Base-by-base conservation (phyloP, 345 rosid genomes). In the Turnera subulata region DNA sequence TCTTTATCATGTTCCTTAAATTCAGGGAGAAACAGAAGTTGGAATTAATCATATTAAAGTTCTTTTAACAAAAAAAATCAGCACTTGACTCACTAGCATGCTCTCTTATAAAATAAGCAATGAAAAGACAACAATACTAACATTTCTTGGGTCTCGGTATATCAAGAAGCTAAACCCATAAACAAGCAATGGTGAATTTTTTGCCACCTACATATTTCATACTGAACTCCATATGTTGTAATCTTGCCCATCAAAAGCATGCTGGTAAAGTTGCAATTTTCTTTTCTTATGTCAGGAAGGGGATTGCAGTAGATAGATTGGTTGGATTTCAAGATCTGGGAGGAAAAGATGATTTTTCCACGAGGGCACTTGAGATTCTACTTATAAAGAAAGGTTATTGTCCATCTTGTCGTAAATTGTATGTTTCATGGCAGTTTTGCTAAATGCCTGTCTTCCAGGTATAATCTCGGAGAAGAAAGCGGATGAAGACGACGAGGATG, bases 251-350 rank as follows among this genome's bases (percentile, higher is more conserved):
- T 9, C 58, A 29, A 8, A 29, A 29, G 35, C 8, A 29, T 29
- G 35, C 35, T 29, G 35, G 8, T 29, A 29, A 29, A 29, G 35
- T 6, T 18, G 35, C n/a, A 9, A 29, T 7, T 14, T n/a, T 17
- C 32, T 11, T 15, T 21, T 25, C 9, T 16, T 43, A 5, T 51
- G 26, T 26, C 67, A 86, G 96, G 68, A 84, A 81, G 68, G 98
- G 97, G 58, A 67, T 86, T 9, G 86, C 95, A 13, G 26, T 55
- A 16, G 97, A 89, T 66, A 83, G 97, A 67, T 48, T 92, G 57
- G 76, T 92, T 18, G 98, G 96, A 42, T 89, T 92, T 73, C 91
- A 84, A 80, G 96, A 86, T 69, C 62, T 89, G 50, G 94, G 85
- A 46, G 86, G 83, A 25, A 92, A 86, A 73, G 95, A 92, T 59